Percentiles rank a stretch among this genome's conserved stretches.
Evolutionary conservation across 805 yeast species (phyloP).

Genomic region (Yamadazyma nakazawae): DNA sequence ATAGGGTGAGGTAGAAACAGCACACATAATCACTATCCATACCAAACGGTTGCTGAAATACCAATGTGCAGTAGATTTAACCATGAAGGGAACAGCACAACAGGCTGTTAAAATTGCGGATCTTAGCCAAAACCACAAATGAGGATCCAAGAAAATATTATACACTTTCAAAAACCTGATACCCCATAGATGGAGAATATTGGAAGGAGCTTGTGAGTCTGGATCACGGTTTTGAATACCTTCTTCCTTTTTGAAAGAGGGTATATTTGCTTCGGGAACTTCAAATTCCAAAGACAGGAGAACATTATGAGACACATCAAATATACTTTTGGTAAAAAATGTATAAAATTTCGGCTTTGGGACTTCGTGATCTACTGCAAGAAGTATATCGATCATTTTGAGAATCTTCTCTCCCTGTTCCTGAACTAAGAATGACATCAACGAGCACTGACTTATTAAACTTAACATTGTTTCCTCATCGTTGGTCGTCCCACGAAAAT

Average conservation of each 20-base stretch:
- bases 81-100: constrained; percentile 26
- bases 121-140: constrained; percentile 30
- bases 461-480: constrained; percentile 25
- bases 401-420: constrained; percentile 5
- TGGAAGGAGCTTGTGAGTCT: constrained; percentile 25
- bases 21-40: constrained; percentile 33
- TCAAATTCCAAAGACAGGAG: constrained; percentile 7
- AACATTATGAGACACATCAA: constrained; percentile 8
- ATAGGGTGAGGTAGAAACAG: constrained; percentile 26
- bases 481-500: constrained; percentile 10
- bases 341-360: constrained; percentile 11
- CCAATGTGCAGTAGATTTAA: constrained; percentile 27
- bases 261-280: constrained; percentile 9
- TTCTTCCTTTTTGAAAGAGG: constrained; percentile 6
- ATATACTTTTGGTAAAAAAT: constrained; percentile 10
- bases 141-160: constrained; percentile 16
- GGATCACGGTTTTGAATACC: constrained; percentile 24
- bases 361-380: constrained; percentile 8
- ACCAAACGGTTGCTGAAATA: constrained; percentile 23
- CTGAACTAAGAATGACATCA: constrained; percentile 12
- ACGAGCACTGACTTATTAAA: constrained; percentile 23
- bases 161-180: constrained; percentile 16
- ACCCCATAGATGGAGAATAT: constrained; percentile 21
- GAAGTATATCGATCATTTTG: constrained; percentile 9
- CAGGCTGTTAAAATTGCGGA: constrained; percentile 20